phyloP scores from a whole-genome alignment of 2,329 filamentous ascomycete genomes.

The Amauroascus verrucosus region DNA sequence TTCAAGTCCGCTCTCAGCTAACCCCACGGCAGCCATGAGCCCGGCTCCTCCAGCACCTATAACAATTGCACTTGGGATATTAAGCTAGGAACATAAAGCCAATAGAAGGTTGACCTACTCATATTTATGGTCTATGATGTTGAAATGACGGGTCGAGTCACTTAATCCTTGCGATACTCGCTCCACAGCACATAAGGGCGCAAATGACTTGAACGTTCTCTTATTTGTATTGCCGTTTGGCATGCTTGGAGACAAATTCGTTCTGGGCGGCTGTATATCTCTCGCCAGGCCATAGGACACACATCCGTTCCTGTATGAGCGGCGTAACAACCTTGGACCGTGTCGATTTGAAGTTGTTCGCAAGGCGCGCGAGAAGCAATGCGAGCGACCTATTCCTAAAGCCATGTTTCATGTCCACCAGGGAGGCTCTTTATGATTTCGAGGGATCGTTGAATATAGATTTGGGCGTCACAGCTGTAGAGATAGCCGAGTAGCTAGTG shows the following conservation, averaged over 20 bases:
- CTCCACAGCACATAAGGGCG: neutral
- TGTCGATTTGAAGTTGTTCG: neutral
- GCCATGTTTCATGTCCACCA: neutral
- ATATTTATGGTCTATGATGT: constrained; percentile 19
- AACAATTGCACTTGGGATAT: constrained; percentile 16
- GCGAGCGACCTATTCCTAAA: neutral
- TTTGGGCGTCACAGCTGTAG: too few relatives aligned
- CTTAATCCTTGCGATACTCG: neutral
- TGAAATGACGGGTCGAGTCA: neutral
- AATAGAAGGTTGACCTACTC: constrained; percentile 13
- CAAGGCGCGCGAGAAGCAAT: neutral
- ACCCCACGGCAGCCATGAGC: constrained; percentile 18
- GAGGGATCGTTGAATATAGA: neutral
- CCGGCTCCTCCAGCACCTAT: constrained; percentile 18
- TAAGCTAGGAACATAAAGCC: neutral
- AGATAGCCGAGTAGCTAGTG: too few relatives aligned
- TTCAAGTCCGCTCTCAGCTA: constrained; percentile 18
- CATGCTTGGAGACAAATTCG: neutral
- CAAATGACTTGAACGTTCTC: constrained; percentile 1
- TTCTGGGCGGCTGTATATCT: neutral
- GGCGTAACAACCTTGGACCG: neutral
- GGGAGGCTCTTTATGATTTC: neutral
- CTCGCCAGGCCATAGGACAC: neutral
- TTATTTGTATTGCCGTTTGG: neutral
- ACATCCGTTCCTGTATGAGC: neutral